These are phyloP conservation scores for Nakazawaea ishiwadae DNA, from an alignment of 805 yeast genomes.

Conservation along the genomic window DNA sequence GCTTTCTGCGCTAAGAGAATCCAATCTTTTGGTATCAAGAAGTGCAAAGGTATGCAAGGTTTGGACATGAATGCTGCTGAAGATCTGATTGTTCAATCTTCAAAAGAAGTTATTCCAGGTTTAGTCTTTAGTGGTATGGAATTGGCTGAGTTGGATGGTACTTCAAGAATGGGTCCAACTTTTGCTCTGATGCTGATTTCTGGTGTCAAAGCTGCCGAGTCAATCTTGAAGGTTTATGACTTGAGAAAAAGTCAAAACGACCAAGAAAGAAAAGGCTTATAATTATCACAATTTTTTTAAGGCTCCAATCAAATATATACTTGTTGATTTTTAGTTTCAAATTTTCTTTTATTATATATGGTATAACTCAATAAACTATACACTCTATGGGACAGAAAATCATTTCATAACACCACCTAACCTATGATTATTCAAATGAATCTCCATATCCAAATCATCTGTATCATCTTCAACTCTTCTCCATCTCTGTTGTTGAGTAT, in stretches of 20 bases:
- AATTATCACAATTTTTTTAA: neutral
- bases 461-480: constrained; percentile 77
- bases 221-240: constrained; percentile 26
- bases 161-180: constrained; percentile 82
- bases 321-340: too few species aligned
- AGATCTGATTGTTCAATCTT: constrained; percentile 66
- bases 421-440: constrained; percentile 73
- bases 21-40: constrained; percentile 42
- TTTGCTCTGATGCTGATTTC: constrained; percentile 78
- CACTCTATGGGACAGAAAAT: too few species aligned
- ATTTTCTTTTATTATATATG: neutral
- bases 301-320: neutral
- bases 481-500: constrained; percentile 70
- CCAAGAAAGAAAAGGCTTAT: neutral
- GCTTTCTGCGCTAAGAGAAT: constrained; percentile 74
- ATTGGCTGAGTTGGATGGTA: constrained; percentile 70
- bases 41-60: constrained; percentile 70
- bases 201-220: constrained; percentile 76
- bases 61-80: constrained; percentile 76
- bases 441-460: constrained; percentile 76
- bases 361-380: too few species aligned
- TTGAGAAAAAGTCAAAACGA: constrained; percentile 22
- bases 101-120: constrained; percentile 64
- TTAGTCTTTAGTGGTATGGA: constrained; percentile 74
- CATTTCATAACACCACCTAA: constrained; percentile 36